Conservation (phyloP, 768 basidiomycete genomes). For the Suillus spraguei region DNA sequence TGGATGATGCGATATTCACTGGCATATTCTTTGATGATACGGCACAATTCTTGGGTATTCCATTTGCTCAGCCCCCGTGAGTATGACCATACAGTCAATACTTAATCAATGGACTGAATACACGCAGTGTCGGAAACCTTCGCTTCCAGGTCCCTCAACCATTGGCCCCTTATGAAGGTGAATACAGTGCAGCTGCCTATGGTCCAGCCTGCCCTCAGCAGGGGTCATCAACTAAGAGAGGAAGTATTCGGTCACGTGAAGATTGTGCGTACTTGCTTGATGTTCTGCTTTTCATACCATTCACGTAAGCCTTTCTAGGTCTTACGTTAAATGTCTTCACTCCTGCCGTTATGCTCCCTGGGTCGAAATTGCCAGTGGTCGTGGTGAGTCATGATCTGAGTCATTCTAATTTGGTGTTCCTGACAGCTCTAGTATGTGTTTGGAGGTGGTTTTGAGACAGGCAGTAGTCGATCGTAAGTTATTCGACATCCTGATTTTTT, state of each 20-base stretch:
- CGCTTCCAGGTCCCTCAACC: constrained; percentile 48
- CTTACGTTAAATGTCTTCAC: constrained; percentile 25
- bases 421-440: neutral
- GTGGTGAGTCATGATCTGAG: constrained; percentile 20
- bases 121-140: constrained; percentile 36
- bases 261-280: constrained; percentile 45
- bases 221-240: constrained; percentile 33
- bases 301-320: constrained; percentile 20
- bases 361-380: constrained; percentile 23
- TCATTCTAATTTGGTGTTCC: neutral
- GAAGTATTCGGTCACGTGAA: constrained; percentile 41
- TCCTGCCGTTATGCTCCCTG: constrained; percentile 18
- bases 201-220: constrained; percentile 54
- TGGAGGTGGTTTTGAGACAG: neutral
- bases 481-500: neutral
- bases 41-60: neutral
- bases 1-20: neutral
- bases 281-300: neutral
- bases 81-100: neutral
- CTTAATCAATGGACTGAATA: neutral
- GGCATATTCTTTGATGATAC: neutral
- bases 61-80: neutral
- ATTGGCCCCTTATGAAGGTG: neutral
- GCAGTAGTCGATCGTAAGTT: neutral
- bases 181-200: constrained; percentile 17